Conservation (phyloP, 108 stramenopile species). For the Chaetoceros tenuissimus region DNA sequence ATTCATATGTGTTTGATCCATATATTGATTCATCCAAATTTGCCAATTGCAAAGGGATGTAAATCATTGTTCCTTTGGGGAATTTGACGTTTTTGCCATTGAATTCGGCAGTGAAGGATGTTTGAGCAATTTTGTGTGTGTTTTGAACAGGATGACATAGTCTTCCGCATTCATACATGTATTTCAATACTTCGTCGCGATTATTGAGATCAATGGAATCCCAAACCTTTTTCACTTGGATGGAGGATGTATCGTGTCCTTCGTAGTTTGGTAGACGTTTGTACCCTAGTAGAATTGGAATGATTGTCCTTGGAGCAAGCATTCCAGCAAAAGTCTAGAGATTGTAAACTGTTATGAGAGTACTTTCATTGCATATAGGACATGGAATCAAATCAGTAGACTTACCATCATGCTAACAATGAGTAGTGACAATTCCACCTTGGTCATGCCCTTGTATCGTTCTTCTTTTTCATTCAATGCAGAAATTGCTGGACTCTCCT, state of each 20-base stretch:
- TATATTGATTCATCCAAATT: neutral
- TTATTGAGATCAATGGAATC: neutral
- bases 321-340: neutral
- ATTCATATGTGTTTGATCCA: neutral
- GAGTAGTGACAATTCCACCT: neutral
- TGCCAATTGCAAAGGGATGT: neutral
- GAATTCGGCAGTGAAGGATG: neutral
- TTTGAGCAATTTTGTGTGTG: neutral
- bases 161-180: conserved; percentile 1
- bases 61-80: neutral
- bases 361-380: too few species aligned
- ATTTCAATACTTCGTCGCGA: neutral
- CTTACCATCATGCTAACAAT: neutral
- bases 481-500: conserved; percentile 1
- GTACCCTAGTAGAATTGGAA: neutral
- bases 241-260: neutral
- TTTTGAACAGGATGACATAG: neutral
- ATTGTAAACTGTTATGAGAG: too few species aligned
- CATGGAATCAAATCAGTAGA: too few species aligned
- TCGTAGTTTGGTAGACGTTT: neutral
- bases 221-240: conserved; percentile 1
- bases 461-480: neutral
- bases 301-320: neutral
- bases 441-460: neutral
- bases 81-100: neutral